phyloP scores from a whole-genome alignment of 306 rosid species.

The Inga laurina region DNA sequence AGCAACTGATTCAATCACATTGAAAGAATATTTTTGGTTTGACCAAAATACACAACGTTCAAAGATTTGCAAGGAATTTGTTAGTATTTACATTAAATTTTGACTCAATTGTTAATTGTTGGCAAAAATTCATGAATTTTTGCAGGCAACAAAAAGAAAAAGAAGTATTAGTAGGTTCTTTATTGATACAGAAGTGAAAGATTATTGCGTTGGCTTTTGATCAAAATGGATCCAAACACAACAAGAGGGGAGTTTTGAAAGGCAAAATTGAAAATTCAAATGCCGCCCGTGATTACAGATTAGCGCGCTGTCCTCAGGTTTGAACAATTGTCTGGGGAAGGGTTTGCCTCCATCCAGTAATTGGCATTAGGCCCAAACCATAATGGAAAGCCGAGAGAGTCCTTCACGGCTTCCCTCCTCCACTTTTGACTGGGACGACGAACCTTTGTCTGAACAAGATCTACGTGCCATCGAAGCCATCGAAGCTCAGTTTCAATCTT shows the following conservation, averaged over 20 bases:
- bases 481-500: constrained; percentile 55
- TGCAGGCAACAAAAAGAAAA: not conserved
- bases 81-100: not conserved
- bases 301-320: not conserved
- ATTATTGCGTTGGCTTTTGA: not conserved
- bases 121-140: not conserved
- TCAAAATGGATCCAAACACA: not conserved
- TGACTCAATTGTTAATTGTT: not conserved
- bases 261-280: not conserved
- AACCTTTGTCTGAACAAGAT: constrained; percentile 67
- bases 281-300: not conserved
- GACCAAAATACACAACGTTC: not conserved
- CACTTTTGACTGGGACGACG: constrained; percentile 42
- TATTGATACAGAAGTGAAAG: too few relatives aligned
- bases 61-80: not conserved
- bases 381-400: not conserved
- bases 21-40: not conserved
- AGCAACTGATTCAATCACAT: too few relatives aligned
- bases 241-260: not conserved
- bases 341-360: not conserved
- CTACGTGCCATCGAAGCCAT: constrained; percentile 53
- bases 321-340: not conserved
- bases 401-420: constrained; percentile 33
- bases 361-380: not conserved
- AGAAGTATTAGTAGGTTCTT: not conserved